Base-by-base conservation (phyloP, 768 basidiomycete genomes). In the Boletus tomentosulus region DNA sequence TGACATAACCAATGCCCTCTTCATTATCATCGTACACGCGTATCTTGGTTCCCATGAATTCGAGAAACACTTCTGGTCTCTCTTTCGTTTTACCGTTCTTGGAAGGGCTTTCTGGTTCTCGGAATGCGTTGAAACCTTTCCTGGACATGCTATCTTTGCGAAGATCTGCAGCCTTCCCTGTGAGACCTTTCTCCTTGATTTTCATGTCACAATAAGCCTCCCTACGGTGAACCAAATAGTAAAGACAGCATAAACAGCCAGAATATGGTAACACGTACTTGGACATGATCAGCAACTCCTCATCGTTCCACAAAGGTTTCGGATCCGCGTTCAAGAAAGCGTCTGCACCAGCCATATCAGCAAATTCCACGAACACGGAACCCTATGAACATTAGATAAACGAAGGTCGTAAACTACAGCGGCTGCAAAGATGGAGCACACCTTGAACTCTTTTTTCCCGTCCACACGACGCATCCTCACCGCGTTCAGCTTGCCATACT, bases 171-270 rank as follows among this genome's bases (percentile, higher is more conserved):
- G 82, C 79, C 61, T 83, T 89, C 27, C 87, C 88, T 1, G 79
- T 83, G 43, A 97, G 78, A 10, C 92, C 92, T 71, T 97, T 94
- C 73, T 96, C 91, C 69, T 91, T 87, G 71, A 94, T 89, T 74
- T 97, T 98, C 93, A 94, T 94, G 59, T 92, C 84, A 62, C 92
- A 92, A 69, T 97, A 97, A 8, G 77, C 89, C 58, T 85, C 85
- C 65, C 90, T 92, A 57, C 30, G 3, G 11, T n/a, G 24, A 7
- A 33, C 3, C 43, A 15, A 54, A 46, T 19, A 4, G 16, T 55
- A 28, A 54, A 34, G 33, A 30, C 10, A 19, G 9, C 16, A 46
- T 10, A n/a, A 15, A 49, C 16, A 4, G 27, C 31, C n/a, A 11
- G 4, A 30, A 24, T 9, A 50, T 38, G 25, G 5, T 10, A 5